A percentile compares a stretch with the other conserved stretches of the same genome.
Evolutionary conservation across 2,329 filamentous ascomycete genomes (phyloP).

Genomic region (Aureobasidium sp.): DNA sequence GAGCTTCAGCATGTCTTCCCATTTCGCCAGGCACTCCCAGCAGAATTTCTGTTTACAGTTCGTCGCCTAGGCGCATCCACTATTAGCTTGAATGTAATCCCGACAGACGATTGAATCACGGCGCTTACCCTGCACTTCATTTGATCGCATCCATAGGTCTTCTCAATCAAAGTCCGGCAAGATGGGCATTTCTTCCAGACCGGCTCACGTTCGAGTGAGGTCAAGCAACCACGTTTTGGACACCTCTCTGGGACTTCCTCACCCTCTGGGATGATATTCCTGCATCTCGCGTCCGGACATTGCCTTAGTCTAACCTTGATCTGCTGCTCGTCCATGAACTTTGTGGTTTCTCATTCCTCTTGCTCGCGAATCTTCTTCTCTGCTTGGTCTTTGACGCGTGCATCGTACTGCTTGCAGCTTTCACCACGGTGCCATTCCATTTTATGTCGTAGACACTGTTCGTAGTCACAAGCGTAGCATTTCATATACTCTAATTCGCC

Average conservation of each 20-base stretch:
- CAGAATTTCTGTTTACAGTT: slow-evolving; percentile 32
- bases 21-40: slow-evolving; percentile 29
- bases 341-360: slow-evolving; percentile 18
- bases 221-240: no score
- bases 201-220: no score
- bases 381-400: slow-evolving; percentile 20
- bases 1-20: slow-evolving; percentile 8
- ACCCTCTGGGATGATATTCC: no score
- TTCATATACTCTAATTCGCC: slow-evolving; percentile 28
- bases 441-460: slow-evolving; percentile 29
- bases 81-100: no score
- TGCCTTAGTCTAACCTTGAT: slow-evolving; percentile 17
- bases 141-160: slow-evolving; percentile 31
- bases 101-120: no score
- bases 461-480: slow-evolving; percentile 27
- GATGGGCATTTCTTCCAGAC: no score
- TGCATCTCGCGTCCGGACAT: neutral
- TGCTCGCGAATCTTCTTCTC: slow-evolving; percentile 12
- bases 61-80: neutral
- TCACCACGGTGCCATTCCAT: slow-evolving; percentile 30
- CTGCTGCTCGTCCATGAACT: slow-evolving; percentile 5
- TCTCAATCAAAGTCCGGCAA: slow-evolving; percentile 10
- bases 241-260: no score
- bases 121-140: slow-evolving; percentile 22
- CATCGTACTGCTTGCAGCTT: slow-evolving; percentile 32